Evolutionary conservation across 768 basidiomycete genomes (phyloP).

Genomic region (Suillus plorans): DNA sequence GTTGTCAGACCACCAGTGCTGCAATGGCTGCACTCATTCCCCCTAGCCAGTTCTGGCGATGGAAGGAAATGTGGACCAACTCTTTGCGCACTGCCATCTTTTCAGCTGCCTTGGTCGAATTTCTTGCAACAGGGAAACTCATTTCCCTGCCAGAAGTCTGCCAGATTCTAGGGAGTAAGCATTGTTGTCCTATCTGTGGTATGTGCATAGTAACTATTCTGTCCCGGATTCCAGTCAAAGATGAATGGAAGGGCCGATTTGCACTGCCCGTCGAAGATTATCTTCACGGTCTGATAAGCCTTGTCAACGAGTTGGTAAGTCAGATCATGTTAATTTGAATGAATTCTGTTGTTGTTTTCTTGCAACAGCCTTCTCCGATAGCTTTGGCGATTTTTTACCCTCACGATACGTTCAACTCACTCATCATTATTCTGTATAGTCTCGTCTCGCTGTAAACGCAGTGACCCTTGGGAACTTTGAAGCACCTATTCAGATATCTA

Average conservation of each 20-base stretch:
- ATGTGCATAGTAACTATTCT: not conserved
- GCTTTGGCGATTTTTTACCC: not conserved
- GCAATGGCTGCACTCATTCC: slow-evolving; percentile 63
- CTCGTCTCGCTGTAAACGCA: slow-evolving; percentile 74
- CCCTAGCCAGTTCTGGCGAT: slow-evolving; percentile 75
- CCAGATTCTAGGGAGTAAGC: slow-evolving; percentile 67
- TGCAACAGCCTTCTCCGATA: not conserved
- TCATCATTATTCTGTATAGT: slow-evolving; percentile 40
- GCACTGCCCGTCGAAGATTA: slow-evolving; percentile 74
- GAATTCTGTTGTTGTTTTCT: not conserved
- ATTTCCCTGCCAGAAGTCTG: slow-evolving; percentile 53
- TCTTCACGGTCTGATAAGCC: slow-evolving; percentile 72
- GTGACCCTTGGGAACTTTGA: slow-evolving; percentile 84
- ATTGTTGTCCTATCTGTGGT: slow-evolving; percentile 6
- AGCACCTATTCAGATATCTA: slow-evolving; percentile 73
- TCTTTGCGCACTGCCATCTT: slow-evolving; percentile 69
- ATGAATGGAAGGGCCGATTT: slow-evolving; percentile 69
- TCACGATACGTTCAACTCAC: slow-evolving; percentile 9
- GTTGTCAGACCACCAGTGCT: slow-evolving; percentile 50
- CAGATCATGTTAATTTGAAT: not conserved
- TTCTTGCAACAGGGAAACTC: slow-evolving; percentile 57
- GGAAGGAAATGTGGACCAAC: slow-evolving; percentile 82
- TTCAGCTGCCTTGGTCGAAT: slow-evolving; percentile 63
- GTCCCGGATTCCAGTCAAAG: slow-evolving; percentile 48
- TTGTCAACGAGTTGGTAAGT: slow-evolving; percentile 79